Evolutionary conservation across 768 basidiomycete species (phyloP), one percentile per base, ranked within the genome.

Genomic region (Galerina sulciceps): DNA sequence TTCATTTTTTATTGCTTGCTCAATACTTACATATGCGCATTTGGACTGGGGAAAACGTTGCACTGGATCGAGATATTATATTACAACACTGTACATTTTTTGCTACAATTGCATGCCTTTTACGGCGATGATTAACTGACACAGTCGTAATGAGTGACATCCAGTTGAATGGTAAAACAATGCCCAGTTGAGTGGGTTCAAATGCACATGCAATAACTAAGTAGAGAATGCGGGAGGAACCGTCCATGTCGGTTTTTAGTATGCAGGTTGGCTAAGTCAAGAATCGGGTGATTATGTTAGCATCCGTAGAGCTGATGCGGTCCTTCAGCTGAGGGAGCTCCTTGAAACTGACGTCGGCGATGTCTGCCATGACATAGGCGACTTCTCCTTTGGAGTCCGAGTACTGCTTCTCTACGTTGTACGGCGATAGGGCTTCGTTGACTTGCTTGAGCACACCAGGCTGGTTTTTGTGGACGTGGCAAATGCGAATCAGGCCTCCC

Each of bases 331-430:
- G 85, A 67, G 85, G 87, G 63, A 96, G 80, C 69, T 97, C 93
- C 54, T 80, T 78, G 59, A 85, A 83, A 69, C 91, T 92, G 64
- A 98, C 95, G 62, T 93, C 85, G 18, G 92, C 88, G 63, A 99
- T 98, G 73, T 99, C 97, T 11, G 96, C 96, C 87, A 99, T 90
- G 62, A 99, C 84, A 75, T 99, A 99, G 22, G 96, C 94, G 49
- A 94, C 76, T 52, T 94, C 93, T 60, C 91, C 91, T 77, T 94
- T 94, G 45, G 93, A 94, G 71, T 99, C 97, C n/a, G 96, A 95
- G 76, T 90, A 98, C 76, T 99, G 97, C 80, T 99, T 99, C 77
- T 96, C 95, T 71, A 99, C 96, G 75, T 99, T 99, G 83, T 96
- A 94, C 38, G 93, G 89, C 48, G 91, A 91, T 41, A 99, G 79